Evolutionary conservation across 257 asterid species (phyloP).

Genomic region (Lantana camara): DNA sequence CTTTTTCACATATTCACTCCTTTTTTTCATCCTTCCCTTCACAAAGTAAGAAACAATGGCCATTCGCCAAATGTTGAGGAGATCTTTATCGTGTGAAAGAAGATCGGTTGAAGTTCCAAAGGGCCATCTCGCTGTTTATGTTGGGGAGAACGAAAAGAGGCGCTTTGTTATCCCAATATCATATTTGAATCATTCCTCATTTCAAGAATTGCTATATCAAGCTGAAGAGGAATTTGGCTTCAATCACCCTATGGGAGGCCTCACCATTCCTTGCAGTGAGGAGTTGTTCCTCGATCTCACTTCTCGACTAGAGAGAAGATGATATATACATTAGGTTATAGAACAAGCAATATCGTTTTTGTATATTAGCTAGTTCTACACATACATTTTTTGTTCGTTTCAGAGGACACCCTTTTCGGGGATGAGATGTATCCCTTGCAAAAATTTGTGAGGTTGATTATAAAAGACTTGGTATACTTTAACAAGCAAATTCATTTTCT

Average conservation of each 20-base stretch:
- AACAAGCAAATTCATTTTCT: too few relatives aligned
- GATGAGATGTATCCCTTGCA: too few relatives aligned
- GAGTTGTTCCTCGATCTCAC: conserved; percentile 25
- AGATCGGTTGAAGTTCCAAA: conserved; percentile 29
- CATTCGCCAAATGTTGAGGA: not conserved
- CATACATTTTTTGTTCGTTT: too few relatives aligned
- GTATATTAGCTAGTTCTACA: too few relatives aligned
- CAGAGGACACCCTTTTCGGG: too few relatives aligned
- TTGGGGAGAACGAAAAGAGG: conserved; percentile 36
- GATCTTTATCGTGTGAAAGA: not conserved
- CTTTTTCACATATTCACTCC: too few relatives aligned
- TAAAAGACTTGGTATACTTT: too few relatives aligned
- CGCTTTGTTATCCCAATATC: conserved; percentile 39
- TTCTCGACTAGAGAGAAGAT: conserved; percentile 17
- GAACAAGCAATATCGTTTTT: not conserved
- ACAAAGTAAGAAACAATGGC: not conserved
- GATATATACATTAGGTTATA: conserved; percentile 1
- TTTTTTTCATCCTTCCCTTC: too few relatives aligned
- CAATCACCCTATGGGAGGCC: conserved; percentile 46
- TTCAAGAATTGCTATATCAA: conserved; percentile 33
- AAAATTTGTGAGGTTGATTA: too few relatives aligned
- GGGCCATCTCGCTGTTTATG: conserved; percentile 46
- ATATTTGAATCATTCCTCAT: conserved; percentile 32
- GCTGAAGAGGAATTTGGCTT: conserved; percentile 41
- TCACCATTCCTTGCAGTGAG: conserved; percentile 38